phyloP scores from a whole-genome alignment of 2,329 filamentous ascomycete genomes.

The Fusarium sulawesiense region DNA sequence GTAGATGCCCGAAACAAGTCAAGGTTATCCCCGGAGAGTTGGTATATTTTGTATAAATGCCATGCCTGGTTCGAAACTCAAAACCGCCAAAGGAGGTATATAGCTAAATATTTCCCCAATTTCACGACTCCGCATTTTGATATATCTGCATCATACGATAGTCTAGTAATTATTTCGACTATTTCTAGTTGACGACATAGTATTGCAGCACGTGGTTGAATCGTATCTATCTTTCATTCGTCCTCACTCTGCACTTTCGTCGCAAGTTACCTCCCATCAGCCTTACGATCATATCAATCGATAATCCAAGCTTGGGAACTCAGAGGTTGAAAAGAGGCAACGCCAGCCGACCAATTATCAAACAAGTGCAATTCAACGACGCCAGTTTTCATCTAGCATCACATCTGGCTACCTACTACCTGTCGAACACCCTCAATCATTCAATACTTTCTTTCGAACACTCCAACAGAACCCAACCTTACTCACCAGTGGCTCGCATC shows the following conservation, averaged over 20 bases:
- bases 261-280: background rate
- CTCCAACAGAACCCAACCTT: background rate
- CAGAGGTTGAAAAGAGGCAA: constrained; percentile 24
- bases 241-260: background rate
- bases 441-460: background rate
- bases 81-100: background rate
- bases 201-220: no score
- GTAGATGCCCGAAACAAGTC: constrained; percentile 1
- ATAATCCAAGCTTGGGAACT: background rate
- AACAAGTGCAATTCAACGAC: background rate
- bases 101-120: background rate
- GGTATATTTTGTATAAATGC: background rate
- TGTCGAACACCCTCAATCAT: background rate
- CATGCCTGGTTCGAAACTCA: background rate
- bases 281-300: background rate
- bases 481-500: background rate
- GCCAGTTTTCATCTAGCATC: background rate
- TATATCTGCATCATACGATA: background rate
- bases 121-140: constrained; percentile 11
- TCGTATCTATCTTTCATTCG: background rate
- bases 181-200: background rate
- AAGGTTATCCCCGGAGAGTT: constrained; percentile 9
- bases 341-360: background rate
- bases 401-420: background rate
- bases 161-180: background rate